These are phyloP conservation scores for Cercospora nicotianae DNA, from an alignment of 2,329 filamentous ascomycete species.

Conservation along the genomic window DNA sequence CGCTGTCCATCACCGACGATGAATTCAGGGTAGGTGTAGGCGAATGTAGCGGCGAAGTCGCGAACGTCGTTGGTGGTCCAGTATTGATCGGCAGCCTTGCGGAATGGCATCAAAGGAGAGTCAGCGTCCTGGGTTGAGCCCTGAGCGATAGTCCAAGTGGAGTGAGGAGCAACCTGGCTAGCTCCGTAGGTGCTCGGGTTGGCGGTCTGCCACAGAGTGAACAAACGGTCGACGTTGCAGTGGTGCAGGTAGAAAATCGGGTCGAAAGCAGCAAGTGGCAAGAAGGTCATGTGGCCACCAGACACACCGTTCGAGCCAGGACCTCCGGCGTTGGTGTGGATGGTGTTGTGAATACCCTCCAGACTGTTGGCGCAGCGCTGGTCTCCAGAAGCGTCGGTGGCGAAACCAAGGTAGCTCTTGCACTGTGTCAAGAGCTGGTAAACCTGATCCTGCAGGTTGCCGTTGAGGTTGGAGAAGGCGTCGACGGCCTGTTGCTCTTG, in stretches of 20 bases:
- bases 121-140: constrained; percentile 48
- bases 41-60: constrained; percentile 64
- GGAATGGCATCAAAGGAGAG: constrained; percentile 58
- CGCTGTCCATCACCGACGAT: constrained; percentile 49
- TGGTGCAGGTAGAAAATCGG: constrained; percentile 79
- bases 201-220: constrained; percentile 75
- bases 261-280: constrained; percentile 71
- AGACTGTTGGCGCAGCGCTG: constrained; percentile 36
- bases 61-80: constrained; percentile 68
- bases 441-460: constrained; percentile 36
- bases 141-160: constrained; percentile 61
- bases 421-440: constrained; percentile 39
- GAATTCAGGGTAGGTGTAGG: constrained; percentile 74
- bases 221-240: constrained; percentile 68
- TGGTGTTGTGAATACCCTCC: constrained; percentile 40
- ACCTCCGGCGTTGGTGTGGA: constrained; percentile 37
- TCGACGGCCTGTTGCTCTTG: constrained; percentile 19
- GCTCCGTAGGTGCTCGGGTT: constrained; percentile 67
- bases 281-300: constrained; percentile 67
- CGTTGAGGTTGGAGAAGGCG: constrained; percentile 34
- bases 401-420: constrained; percentile 36
- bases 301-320: constrained; percentile 20
- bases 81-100: constrained; percentile 57
- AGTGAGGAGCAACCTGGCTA: constrained; percentile 54
- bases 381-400: constrained; percentile 33